Evolutionary conservation across 768 basidiomycete species (phyloP).

Genomic region (Terana coerulea): DNA sequence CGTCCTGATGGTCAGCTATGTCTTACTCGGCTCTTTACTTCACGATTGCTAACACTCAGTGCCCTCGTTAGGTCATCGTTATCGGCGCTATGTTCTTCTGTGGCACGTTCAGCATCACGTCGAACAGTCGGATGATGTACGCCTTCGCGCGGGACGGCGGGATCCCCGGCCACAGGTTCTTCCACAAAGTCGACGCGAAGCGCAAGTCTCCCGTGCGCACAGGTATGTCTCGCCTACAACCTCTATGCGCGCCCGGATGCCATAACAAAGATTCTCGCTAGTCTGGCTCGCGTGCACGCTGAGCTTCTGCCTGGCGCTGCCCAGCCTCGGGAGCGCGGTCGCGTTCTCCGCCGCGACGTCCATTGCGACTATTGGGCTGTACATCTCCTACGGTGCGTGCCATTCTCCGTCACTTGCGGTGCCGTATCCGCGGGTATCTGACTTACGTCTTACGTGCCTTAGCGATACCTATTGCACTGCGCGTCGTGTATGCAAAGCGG

Average conservation of each 20-base stretch:
- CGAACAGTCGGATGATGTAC: slow-evolving; percentile 82
- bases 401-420: no score
- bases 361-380: slow-evolving; percentile 73
- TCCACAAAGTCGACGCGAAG: slow-evolving; percentile 55
- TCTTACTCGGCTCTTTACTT: not conserved
- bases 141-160: slow-evolving; percentile 76
- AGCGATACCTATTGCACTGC: slow-evolving; percentile 68
- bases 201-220: slow-evolving; percentile 67
- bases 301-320: slow-evolving; percentile 71
- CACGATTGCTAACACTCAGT: not conserved
- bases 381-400: slow-evolving; percentile 63
- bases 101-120: slow-evolving; percentile 74
- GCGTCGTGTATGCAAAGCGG: slow-evolving; percentile 53
- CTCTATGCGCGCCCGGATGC: not conserved
- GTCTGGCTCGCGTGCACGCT: slow-evolving; percentile 79
- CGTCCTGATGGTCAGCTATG: slow-evolving; percentile 54
- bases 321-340: slow-evolving; percentile 68
- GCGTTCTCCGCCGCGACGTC: slow-evolving; percentile 56
- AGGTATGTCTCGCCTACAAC: slow-evolving; percentile 33
- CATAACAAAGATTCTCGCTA: slow-evolving; percentile 26
- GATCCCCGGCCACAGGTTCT: slow-evolving; percentile 63
- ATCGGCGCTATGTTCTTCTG: slow-evolving; percentile 76
- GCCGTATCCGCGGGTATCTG: no score
- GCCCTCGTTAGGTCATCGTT: slow-evolving; percentile 45
- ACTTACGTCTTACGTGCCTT: not conserved